Evolutionary conservation across 176 grass and related monocot genomes (phyloP).

Genomic region (Cenchrus purpureus): DNA sequence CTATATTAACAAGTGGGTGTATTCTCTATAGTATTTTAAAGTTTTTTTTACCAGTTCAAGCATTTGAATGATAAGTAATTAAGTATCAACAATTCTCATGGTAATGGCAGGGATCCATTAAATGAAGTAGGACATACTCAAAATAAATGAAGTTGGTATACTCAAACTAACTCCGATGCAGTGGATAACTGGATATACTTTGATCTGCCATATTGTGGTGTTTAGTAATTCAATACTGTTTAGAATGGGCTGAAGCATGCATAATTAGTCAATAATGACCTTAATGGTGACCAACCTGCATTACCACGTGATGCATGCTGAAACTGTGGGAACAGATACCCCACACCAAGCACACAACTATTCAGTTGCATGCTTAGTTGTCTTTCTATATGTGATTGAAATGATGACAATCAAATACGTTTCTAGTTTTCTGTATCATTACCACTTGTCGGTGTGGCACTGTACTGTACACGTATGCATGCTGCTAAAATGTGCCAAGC

Average conservation of each 20-base stretch:
- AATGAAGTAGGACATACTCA: not conserved
- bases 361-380: constrained; percentile 31
- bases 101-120: not conserved
- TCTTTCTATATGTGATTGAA: constrained; percentile 7
- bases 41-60: constrained; percentile 14
- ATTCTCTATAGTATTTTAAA: constrained; percentile 28
- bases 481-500: constrained; percentile 30
- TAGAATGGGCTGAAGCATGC: constrained; percentile 23
- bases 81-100: constrained; percentile 9
- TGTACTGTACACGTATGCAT: not conserved
- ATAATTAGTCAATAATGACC: not conserved
- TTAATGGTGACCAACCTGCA: not conserved
- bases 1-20: not conserved
- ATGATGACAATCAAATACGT: constrained; percentile 15
- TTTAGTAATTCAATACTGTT: constrained; percentile 14
- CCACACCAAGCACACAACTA: constrained; percentile 2
- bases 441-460: not conserved
- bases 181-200: constrained; percentile 21
- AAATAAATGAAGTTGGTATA: not conserved
- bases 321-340: constrained; percentile 15
- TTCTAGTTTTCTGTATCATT: not conserved
- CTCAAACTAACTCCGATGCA: constrained; percentile 15
- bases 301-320: constrained; percentile 11
- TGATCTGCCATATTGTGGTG: not conserved
- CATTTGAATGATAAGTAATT: not conserved